phyloP scores from a whole-genome alignment of 306 rosid species.

The Dalbergia cochinchinensis region DNA sequence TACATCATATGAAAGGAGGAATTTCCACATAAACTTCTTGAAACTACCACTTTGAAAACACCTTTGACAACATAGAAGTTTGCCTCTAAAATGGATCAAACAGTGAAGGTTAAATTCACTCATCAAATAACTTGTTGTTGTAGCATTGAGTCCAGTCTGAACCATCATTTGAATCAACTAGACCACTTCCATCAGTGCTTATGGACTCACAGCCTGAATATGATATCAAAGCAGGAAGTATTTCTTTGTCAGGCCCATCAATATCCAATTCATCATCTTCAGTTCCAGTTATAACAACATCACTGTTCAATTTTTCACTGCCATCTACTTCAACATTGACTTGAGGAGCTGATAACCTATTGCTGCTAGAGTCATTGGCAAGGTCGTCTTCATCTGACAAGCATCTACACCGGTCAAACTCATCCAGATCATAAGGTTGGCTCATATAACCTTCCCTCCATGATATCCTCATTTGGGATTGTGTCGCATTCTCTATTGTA shows the following conservation, averaged over 20 bases:
- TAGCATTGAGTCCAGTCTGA: constrained; percentile 72
- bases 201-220: constrained; percentile 71
- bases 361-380: constrained; percentile 43
- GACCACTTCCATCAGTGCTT: constrained; percentile 72
- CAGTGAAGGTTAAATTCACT: constrained; percentile 44
- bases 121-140: constrained; percentile 62
- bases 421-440: constrained; percentile 69
- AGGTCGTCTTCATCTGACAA: constrained; percentile 84
- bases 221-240: constrained; percentile 38
- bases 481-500: constrained; percentile 57
- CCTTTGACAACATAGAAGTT: constrained; percentile 30
- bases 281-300: constrained; percentile 40
- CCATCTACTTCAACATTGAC: constrained; percentile 40
- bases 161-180: constrained; percentile 77
- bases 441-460: constrained; percentile 79
- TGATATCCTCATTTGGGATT: constrained; percentile 74
- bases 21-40: constrained; percentile 21
- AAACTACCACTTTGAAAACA: constrained; percentile 28
- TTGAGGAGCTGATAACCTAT: constrained; percentile 49
- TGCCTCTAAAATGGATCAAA: constrained; percentile 40
- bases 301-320: constrained; percentile 38
- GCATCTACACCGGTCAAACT: constrained; percentile 78
- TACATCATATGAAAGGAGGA: not conserved
- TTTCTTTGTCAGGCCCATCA: constrained; percentile 47
- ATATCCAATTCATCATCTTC: constrained; percentile 44